These are phyloP conservation scores for Debaryomyces psychrophilus DNA, from an alignment of 1,139 yeast species.

Conservation along the genomic window DNA sequence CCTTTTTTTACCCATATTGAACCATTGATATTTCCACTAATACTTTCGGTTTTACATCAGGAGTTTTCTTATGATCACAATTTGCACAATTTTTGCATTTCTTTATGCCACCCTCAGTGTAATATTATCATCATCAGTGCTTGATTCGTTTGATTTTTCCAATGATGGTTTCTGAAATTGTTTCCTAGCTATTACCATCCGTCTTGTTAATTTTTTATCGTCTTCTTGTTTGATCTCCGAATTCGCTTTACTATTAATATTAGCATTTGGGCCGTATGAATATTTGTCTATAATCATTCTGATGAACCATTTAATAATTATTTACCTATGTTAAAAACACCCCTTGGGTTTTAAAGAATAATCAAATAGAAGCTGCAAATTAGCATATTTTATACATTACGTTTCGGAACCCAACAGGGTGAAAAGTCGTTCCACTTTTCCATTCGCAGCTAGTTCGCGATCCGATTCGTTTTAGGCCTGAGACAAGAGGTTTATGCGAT, in stretches of 20 bases:
- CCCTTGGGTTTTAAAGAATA: background rate
- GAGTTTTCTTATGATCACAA: constrained; percentile 4
- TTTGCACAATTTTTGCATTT: constrained; percentile 7
- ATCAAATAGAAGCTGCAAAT: background rate
- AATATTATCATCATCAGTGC: background rate
- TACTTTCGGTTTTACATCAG: constrained; percentile 7
- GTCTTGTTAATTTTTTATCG: background rate
- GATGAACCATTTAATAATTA: background rate
- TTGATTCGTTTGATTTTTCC: background rate
- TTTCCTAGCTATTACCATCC: background rate
- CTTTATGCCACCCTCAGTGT: background rate
- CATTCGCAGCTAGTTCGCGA: constrained; percentile 7
- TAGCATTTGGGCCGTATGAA: background rate
- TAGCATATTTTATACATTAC: background rate
- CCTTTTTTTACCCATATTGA: background rate
- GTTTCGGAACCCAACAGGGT: background rate
- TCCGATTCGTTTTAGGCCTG: constrained; percentile 3
- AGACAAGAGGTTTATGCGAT: background rate
- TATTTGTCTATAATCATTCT: background rate
- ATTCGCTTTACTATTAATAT: background rate
- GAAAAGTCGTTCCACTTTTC: constrained; percentile 19
- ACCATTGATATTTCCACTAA: constrained; percentile 1
- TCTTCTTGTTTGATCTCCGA: background rate
- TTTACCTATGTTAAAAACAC: background rate
- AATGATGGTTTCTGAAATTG: background rate